A percentile compares a stretch with the other conserved stretches of the same genome.
Conservation (phyloP, 2,329 filamentous ascomycete species). For the Neonectria coccinea region DNA sequence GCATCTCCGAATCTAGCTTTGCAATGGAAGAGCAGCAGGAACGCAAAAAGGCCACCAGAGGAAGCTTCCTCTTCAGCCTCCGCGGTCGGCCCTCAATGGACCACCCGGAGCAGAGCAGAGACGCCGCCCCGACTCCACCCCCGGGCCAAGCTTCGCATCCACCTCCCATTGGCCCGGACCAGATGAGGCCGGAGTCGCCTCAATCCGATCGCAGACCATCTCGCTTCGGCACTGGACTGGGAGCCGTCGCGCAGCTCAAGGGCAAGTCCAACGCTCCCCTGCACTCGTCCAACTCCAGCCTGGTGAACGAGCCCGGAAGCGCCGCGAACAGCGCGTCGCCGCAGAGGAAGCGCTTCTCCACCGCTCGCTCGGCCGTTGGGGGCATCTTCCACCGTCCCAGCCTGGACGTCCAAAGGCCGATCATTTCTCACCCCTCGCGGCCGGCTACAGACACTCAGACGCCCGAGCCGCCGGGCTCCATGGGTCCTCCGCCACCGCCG, state of each 20-base stretch:
- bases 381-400: constrained; percentile 45
- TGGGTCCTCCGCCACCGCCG: constrained; percentile 30
- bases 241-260: constrained; percentile 32
- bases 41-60: constrained; percentile 51
- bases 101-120: constrained; percentile 31
- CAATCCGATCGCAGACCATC: constrained; percentile 54
- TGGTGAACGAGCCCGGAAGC: constrained; percentile 37
- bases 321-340: constrained; percentile 25
- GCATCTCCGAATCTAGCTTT: constrained; percentile 57
- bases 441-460: constrained; percentile 34
- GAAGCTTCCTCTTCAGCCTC: constrained; percentile 54
- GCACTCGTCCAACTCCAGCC: constrained; percentile 41
- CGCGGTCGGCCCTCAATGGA: constrained; percentile 32
- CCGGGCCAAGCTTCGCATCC: constrained; percentile 31
- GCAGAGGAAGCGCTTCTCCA: constrained; percentile 61
- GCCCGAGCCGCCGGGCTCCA: constrained; percentile 27
- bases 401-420: constrained; percentile 33
- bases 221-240: constrained; percentile 51
- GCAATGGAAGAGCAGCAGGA: constrained; percentile 53
- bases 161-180: constrained; percentile 33
- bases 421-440: constrained; percentile 34
- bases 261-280: constrained; percentile 31
- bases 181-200: constrained; percentile 36
- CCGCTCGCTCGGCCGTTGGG: constrained; percentile 48
- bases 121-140: constrained; percentile 34